Evolutionary conservation across 805 yeast genomes (phyloP).

Genomic region (Spathaspora girioi): DNA sequence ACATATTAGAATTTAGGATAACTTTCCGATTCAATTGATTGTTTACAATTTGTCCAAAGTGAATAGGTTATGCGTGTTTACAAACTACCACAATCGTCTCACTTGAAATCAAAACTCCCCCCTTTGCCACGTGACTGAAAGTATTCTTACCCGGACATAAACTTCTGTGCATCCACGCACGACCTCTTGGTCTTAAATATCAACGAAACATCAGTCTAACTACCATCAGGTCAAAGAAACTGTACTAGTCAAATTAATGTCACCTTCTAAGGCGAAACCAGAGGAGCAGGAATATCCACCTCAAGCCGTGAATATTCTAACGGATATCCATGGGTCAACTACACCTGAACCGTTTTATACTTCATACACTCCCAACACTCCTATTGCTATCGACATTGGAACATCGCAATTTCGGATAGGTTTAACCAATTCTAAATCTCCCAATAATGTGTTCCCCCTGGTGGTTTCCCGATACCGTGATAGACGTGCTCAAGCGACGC

Average conservation of each 20-base stretch:
- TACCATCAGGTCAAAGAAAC: background rate
- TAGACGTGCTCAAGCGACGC: constrained; percentile 56
- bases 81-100: background rate
- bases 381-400: constrained; percentile 90
- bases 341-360: constrained; percentile 42
- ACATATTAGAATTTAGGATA: constrained; percentile 14
- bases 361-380: constrained; percentile 52
- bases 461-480: constrained; percentile 75
- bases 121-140: background rate
- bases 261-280: constrained; percentile 11
- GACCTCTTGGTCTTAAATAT: background rate
- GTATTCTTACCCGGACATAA: background rate
- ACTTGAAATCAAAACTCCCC: background rate
- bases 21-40: background rate
- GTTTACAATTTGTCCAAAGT: background rate
- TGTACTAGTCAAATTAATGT: constrained; percentile 5
- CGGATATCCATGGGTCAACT: constrained; percentile 36
- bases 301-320: constrained; percentile 38
- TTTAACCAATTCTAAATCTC: constrained; percentile 40
- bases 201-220: background rate
- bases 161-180: background rate
- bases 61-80: background rate
- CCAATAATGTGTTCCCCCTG: constrained; percentile 68
- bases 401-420: constrained; percentile 60
- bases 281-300: constrained; percentile 31